Conservation (phyloP, 768 basidiomycete genomes). For the Clathrus columnatus region DNA sequence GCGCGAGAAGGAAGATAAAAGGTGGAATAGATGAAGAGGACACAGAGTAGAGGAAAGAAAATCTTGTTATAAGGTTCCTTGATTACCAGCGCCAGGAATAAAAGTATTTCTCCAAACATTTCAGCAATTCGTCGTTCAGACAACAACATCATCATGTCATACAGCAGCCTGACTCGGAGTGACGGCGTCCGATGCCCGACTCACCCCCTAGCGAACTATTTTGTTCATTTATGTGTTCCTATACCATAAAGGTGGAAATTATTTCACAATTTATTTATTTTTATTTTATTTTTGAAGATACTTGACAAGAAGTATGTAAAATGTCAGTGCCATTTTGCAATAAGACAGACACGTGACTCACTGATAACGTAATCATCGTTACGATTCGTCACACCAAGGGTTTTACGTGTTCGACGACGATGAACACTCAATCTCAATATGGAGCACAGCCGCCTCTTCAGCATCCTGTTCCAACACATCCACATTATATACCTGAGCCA, state of each 20-base stretch:
- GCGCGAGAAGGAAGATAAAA: not conserved
- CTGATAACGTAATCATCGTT: not conserved
- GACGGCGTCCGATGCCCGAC: too few species aligned
- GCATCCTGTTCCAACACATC: conserved; percentile 84
- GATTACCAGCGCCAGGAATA: not conserved
- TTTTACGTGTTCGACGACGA: not conserved
- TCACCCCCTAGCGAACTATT: too few species aligned
- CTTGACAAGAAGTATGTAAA: too few species aligned
- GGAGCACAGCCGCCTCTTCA: conserved; percentile 68
- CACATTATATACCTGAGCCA: conserved; percentile 76
- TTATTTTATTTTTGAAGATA: too few species aligned
- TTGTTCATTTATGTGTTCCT: too few species aligned
- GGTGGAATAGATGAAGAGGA: not conserved
- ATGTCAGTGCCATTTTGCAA: too few species aligned
- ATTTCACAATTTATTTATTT: too few species aligned
- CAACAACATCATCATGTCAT: not conserved
- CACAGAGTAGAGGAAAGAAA: not conserved
- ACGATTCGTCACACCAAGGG: not conserved
- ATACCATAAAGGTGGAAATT: too few species aligned
- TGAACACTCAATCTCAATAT: not conserved
- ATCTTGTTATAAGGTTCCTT: not conserved
- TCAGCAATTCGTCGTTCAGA: not conserved
- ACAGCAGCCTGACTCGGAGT: not conserved
- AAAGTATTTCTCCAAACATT: not conserved
- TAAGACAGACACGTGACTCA: too few species aligned